Evolutionary conservation across 2,329 filamentous ascomycete genomes (phyloP).

Genomic region (Colletotrichum paranaense): DNA sequence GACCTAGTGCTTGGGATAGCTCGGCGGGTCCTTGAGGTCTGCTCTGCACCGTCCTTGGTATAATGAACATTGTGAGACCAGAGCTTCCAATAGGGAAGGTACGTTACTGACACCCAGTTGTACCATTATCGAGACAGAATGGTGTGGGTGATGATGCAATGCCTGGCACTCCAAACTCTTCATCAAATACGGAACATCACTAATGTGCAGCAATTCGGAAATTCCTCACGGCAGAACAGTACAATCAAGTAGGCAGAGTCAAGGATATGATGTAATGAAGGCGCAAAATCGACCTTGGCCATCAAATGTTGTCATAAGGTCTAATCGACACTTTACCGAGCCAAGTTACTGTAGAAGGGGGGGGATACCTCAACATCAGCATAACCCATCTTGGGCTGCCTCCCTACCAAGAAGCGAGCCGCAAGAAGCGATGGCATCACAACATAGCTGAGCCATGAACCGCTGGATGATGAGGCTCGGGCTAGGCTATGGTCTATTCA

Average conservation of each 20-base stretch:
- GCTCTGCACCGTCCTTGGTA: neutral
- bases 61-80: too few relatives aligned
- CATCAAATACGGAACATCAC: too few relatives aligned
- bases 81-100: too few relatives aligned
- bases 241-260: too few relatives aligned
- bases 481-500: neutral
- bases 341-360: neutral
- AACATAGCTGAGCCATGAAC: slow-evolving; percentile 1
- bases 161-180: neutral
- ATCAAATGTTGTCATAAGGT: too few relatives aligned
- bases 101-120: too few relatives aligned
- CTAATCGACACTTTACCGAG: neutral
- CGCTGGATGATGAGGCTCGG: neutral
- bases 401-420: neutral
- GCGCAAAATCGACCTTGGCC: too few relatives aligned
- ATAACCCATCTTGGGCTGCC: neutral
- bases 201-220: too few relatives aligned
- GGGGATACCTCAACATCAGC: neutral
- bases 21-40: neutral
- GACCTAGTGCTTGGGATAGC: neutral
- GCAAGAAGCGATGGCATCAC: neutral
- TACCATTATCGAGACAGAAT: too few relatives aligned
- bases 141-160: too few relatives aligned
- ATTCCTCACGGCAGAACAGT: too few relatives aligned
- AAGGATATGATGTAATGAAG: too few relatives aligned